phyloP scores from a whole-genome alignment of 2,329 filamentous ascomycete genomes.

The Apiospora phragmitis region DNA sequence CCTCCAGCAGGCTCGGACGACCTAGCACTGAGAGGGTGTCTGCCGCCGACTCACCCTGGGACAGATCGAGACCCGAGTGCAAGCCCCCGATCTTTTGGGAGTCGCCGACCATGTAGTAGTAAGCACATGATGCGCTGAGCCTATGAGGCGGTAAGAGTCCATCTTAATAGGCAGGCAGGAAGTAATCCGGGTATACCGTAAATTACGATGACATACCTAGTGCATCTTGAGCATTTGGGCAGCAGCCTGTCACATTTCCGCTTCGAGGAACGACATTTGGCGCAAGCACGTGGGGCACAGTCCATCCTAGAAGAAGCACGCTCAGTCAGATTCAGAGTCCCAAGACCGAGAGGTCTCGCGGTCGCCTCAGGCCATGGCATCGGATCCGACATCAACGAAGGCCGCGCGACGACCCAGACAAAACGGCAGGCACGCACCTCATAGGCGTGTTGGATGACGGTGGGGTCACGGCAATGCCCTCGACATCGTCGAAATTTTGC shows the following conservation, averaged over 20 bases:
- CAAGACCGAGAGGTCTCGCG: neutral
- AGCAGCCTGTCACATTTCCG: conserved; percentile 10
- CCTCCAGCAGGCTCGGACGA: neutral
- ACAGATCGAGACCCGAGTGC: neutral
- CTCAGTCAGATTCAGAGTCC: neutral
- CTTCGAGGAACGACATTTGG: conserved; percentile 9
- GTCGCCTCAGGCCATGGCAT: neutral
- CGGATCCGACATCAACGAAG: neutral
- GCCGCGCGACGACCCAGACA: neutral
- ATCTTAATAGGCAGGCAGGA: no score
- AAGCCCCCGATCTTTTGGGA: conserved; percentile 8
- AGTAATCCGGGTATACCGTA: neutral
- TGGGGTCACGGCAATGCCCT: conserved; percentile 2
- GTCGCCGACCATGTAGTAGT: conserved; percentile 12
- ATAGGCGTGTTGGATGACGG: neutral
- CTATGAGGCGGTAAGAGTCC: neutral
- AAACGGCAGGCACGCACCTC: neutral
- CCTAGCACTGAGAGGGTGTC: neutral
- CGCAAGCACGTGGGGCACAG: conserved; percentile 8
- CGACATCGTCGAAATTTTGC: conserved; percentile 6
- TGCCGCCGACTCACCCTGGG: neutral
- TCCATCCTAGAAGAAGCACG: neutral
- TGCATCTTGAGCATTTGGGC: conserved; percentile 9
- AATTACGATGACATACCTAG: conserved; percentile 1
- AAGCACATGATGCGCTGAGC: conserved; percentile 8